Conservation (phyloP, 2,329 filamentous ascomycete genomes). For the Botrytis galanthina region DNA sequence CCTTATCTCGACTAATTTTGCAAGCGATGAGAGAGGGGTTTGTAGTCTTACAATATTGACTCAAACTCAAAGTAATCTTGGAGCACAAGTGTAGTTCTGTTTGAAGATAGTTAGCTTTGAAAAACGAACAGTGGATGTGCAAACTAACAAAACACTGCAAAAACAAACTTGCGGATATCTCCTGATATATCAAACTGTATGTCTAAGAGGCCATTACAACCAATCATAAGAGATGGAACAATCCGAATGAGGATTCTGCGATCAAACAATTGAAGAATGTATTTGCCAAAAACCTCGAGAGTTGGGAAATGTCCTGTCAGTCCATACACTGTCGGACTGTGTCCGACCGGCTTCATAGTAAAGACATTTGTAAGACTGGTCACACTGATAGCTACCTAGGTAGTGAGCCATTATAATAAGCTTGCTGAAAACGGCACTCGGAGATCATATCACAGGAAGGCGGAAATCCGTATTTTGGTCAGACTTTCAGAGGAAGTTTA, state of each 20-base stretch:
- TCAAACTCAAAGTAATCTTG: too few species aligned
- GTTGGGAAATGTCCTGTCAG: too few species aligned
- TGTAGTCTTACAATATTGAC: background rate
- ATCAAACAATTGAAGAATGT: too few species aligned
- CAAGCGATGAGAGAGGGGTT: background rate
- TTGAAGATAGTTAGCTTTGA: background rate
- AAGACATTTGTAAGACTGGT: background rate
- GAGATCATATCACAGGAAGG: background rate
- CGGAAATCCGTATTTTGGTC: background rate
- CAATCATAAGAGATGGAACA: too few species aligned
- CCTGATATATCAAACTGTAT: too few species aligned
- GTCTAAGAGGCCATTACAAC: fast-evolving
- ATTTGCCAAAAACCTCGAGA: too few species aligned
- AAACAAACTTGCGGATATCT: too few species aligned
- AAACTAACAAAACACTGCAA: too few species aligned
- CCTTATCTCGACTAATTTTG: background rate
- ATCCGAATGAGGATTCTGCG: too few species aligned
- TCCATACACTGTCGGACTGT: too few species aligned
- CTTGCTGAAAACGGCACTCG: background rate
- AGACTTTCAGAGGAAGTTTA: background rate
- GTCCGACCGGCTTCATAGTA: too few species aligned
- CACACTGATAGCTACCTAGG: background rate
- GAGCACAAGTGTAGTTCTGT: background rate
- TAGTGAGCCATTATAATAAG: background rate
- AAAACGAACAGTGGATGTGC: too few species aligned